Conservation (phyloP, 78 protist genomes). For the Pigoraptor vietnamica region DNA sequence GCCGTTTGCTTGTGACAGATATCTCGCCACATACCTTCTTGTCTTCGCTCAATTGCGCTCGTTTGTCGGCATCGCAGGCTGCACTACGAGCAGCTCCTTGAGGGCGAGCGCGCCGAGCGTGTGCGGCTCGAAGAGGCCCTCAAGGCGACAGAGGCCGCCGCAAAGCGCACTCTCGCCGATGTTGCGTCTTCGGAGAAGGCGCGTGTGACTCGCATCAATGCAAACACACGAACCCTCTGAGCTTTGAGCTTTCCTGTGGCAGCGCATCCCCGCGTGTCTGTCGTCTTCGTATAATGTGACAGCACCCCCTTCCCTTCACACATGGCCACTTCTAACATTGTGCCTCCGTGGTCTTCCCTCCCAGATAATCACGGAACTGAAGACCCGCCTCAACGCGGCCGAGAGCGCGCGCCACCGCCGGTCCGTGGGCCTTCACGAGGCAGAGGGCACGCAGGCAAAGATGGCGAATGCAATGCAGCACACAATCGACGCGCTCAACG, state of each 20-base stretch:
- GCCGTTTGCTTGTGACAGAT: too few relatives aligned
- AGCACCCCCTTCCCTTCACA: too few relatives aligned
- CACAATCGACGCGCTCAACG: background rate
- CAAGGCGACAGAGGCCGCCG: background rate
- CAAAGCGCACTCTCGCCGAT: background rate
- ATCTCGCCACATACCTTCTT: too few relatives aligned
- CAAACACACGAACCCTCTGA: too few relatives aligned
- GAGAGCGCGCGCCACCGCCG: background rate
- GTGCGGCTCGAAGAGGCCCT: background rate
- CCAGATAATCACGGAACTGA: too few relatives aligned
- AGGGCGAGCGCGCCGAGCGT: background rate
- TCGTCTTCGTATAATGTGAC: too few relatives aligned
- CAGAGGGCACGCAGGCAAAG: background rate
- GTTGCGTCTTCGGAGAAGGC: background rate
- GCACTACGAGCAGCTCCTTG: background rate
- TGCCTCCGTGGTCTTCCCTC: too few relatives aligned
- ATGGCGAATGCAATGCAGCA: background rate
- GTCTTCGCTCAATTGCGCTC: background rate
- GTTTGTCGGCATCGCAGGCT: background rate
- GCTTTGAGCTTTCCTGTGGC: too few relatives aligned
- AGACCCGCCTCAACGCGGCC: background rate
- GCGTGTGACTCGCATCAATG: background rate
- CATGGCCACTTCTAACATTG: too few relatives aligned
- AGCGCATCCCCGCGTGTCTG: too few relatives aligned
- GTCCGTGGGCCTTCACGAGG: background rate